Conservation (phyloP, 345 rosid species). For the Garcia nutans region DNA sequence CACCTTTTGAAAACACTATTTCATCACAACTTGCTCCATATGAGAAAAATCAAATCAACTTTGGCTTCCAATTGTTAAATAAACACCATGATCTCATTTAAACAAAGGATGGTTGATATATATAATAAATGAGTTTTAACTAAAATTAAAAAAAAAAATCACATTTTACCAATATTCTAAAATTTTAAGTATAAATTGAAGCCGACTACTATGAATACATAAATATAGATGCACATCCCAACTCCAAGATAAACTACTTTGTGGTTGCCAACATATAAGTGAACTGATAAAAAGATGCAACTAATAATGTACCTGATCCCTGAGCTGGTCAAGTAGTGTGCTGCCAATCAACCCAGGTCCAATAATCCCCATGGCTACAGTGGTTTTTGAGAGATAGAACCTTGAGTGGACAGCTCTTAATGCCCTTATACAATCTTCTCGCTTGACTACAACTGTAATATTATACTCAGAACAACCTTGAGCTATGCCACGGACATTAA, state of each 20-base stretch:
- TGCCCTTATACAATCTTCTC: slow-evolving; percentile 93
- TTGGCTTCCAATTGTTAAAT: background rate
- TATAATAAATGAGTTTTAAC: background rate
- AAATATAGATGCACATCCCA: background rate
- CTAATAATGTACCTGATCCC: slow-evolving; percentile 68
- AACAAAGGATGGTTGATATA: background rate
- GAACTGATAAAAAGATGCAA: background rate
- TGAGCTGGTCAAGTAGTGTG: slow-evolving; percentile 90
- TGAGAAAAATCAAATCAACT: background rate
- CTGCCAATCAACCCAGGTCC: slow-evolving; percentile 97
- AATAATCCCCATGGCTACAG: slow-evolving; percentile 88
- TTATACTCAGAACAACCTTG: slow-evolving; percentile 99
- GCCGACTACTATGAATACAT: background rate
- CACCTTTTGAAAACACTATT: background rate
- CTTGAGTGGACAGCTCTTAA: slow-evolving; percentile 96
- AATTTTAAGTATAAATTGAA: background rate
- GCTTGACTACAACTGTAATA: slow-evolving; percentile 79
- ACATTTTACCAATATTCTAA: background rate
- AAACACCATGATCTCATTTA: background rate
- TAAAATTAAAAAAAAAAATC: background rate
- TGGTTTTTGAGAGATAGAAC: slow-evolving; percentile 90
- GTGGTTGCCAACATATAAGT: background rate
- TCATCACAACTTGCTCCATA: background rate
- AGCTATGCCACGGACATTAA: slow-evolving; percentile 93
- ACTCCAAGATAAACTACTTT: slow-evolving; percentile 7